A percentile compares a stretch with the other conserved stretches of the same genome.
phyloP scores from a whole-genome alignment of 192 early-diverging fungal genomes.

The Linderina pennispora region DNA sequence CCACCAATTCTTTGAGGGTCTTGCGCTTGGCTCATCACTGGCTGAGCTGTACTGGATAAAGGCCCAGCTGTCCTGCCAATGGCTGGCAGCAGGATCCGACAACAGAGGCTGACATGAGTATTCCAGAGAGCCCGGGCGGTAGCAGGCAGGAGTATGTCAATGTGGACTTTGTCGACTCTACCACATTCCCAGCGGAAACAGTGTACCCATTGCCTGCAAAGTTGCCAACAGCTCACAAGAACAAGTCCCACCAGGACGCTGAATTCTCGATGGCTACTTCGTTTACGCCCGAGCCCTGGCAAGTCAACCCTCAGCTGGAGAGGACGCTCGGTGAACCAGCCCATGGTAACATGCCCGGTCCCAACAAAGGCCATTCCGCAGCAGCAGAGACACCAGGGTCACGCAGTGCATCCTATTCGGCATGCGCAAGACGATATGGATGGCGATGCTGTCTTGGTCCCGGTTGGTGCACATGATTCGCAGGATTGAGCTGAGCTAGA shows the following conservation, averaged over 20 bases:
- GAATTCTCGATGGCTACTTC: slow-evolving; percentile 38
- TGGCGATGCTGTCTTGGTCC: too few species aligned
- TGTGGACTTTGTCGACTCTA: not conserved
- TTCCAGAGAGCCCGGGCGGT: not conserved
- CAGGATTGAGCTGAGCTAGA: too few species aligned
- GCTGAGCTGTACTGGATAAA: slow-evolving; percentile 52
- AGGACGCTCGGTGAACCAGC: slow-evolving; percentile 3
- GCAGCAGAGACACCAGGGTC: too few species aligned
- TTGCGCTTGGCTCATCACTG: slow-evolving; percentile 66
- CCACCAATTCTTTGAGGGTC: slow-evolving; percentile 70
- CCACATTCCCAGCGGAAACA: slow-evolving; percentile 2
- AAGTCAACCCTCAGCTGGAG: slow-evolving; percentile 36
- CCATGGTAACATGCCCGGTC: too few species aligned
- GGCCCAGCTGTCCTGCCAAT: slow-evolving; percentile 14
- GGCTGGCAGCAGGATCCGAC: not conserved
- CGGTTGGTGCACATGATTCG: too few species aligned
- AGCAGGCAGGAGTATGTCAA: not conserved
- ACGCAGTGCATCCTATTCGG: too few species aligned
- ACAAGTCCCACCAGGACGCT: slow-evolving; percentile 33
- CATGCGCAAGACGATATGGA: too few species aligned
- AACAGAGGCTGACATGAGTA: too few species aligned
- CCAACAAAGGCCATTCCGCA: too few species aligned
- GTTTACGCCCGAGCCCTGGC: slow-evolving; percentile 42
- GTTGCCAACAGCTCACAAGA: too few species aligned
- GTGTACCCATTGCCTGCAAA: too few species aligned